Evolutionary conservation across 345 rosid species (phyloP).

Genomic region (Eucalyptus marginata): DNA sequence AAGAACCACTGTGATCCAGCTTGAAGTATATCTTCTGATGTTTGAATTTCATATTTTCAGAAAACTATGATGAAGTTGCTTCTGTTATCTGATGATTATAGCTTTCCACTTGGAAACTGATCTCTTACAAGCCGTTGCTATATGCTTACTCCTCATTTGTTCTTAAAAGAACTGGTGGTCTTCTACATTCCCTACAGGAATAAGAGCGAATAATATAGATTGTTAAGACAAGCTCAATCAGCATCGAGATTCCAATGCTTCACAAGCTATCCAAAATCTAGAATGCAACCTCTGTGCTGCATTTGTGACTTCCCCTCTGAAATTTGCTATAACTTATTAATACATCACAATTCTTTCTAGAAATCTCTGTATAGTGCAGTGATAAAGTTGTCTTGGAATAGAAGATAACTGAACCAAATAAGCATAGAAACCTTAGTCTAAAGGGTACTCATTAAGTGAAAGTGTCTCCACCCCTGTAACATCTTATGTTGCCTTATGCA

Average conservation of each 20-base stretch:
- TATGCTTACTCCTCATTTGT: background rate
- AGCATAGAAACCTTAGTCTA: background rate
- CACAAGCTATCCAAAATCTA: background rate
- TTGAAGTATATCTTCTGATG: background rate
- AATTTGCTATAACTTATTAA: background rate
- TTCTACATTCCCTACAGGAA: background rate
- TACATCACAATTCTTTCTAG: background rate
- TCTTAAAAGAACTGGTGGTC: background rate
- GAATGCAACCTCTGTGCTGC: background rate
- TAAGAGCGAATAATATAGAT: background rate
- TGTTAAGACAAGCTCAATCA: background rate
- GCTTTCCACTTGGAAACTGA: background rate
- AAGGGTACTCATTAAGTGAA: background rate
- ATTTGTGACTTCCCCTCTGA: background rate
- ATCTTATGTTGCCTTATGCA: slow-evolving; percentile 13
- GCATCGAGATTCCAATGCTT: background rate
- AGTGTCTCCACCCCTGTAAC: background rate
- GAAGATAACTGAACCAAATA: background rate
- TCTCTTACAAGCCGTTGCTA: background rate
- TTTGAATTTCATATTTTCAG: background rate
- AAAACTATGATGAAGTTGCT: background rate
- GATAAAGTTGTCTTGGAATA: background rate
- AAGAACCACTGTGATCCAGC: background rate
- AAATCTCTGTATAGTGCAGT: background rate
- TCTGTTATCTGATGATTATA: background rate